Conservation (phyloP, 352 stramenopile genomes). For the Globisporangium radiosum region DNA sequence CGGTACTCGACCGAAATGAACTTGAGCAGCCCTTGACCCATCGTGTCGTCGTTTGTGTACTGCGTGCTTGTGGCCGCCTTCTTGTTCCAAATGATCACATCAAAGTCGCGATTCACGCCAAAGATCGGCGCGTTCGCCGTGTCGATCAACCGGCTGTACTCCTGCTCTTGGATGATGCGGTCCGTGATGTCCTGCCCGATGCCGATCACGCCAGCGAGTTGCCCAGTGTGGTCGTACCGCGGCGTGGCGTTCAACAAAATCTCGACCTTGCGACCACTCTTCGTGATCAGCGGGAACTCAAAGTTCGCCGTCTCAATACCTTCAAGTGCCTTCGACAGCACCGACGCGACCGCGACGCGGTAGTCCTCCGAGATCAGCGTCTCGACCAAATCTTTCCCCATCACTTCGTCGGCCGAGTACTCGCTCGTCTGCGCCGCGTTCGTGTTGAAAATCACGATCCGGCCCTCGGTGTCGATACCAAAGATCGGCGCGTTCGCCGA, state of each 20-base stretch:
- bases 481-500: conserved; percentile 64
- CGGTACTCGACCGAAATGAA: conserved; percentile 63
- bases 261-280: conserved; percentile 40
- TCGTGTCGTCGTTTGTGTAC: conserved; percentile 79
- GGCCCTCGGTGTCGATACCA: conserved; percentile 35
- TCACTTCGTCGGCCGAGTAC: conserved; percentile 77
- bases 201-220: conserved; percentile 45
- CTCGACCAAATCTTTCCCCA: conserved; percentile 74
- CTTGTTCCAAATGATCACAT: conserved; percentile 87
- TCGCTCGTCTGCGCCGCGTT: conserved; percentile 71
- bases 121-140: conserved; percentile 90
- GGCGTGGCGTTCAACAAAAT: conserved; percentile 47
- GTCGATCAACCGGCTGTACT: conserved; percentile 80
- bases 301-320: conserved; percentile 48
- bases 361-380: conserved; percentile 62
- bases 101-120: conserved; percentile 61
- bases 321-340: conserved; percentile 45
- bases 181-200: conserved; percentile 60
- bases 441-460: conserved; percentile 77
- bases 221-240: conserved; percentile 38
- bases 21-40: conserved; percentile 49
- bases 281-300: conserved; percentile 59
- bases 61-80: conserved; percentile 77
- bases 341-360: conserved; percentile 26
- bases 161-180: conserved; percentile 45